Evolutionary conservation across 148 eudicot species (phyloP).

Genomic region (Diospyros kaki): DNA sequence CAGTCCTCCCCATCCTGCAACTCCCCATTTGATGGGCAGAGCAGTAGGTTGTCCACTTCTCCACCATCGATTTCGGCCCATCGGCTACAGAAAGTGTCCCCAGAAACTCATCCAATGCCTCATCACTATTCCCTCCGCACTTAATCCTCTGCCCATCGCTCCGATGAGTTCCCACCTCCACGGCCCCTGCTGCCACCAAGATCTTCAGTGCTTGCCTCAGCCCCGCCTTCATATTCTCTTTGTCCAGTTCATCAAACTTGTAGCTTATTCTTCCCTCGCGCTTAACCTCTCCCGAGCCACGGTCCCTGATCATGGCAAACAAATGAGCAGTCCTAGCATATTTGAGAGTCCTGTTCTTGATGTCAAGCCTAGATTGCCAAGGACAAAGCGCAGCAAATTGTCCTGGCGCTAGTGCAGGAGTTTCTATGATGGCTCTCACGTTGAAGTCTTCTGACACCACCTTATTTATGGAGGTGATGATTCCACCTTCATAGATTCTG

Average conservation of each 20-base stretch:
- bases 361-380: slow-evolving; percentile 36
- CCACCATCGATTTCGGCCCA: slow-evolving; percentile 40
- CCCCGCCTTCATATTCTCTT: slow-evolving; percentile 23
- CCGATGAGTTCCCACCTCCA: slow-evolving; percentile 67
- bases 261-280: slow-evolving; percentile 27
- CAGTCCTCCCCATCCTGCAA: slow-evolving; percentile 66
- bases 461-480: slow-evolving; percentile 50
- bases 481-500: slow-evolving; percentile 47
- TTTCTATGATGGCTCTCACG: slow-evolving; percentile 26
- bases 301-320: slow-evolving; percentile 30
- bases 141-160: slow-evolving; percentile 56
- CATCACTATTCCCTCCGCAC: slow-evolving; percentile 39
- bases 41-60: slow-evolving; percentile 53
- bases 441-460: slow-evolving; percentile 25
- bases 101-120: slow-evolving; percentile 52
- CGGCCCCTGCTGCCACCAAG: slow-evolving; percentile 79
- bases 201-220: slow-evolving; percentile 45
- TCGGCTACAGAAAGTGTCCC: slow-evolving; percentile 39
- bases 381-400: slow-evolving; percentile 28
- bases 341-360: slow-evolving; percentile 29
- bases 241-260: slow-evolving; percentile 15
- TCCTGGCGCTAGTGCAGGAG: slow-evolving; percentile 27
- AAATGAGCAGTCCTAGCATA: slow-evolving; percentile 30
- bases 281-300: slow-evolving; percentile 30
- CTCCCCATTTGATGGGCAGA: slow-evolving; percentile 95